These are phyloP conservation scores for Monosporozyma aerobia DNA, from an alignment of 805 yeast species.

Conservation along the genomic window DNA sequence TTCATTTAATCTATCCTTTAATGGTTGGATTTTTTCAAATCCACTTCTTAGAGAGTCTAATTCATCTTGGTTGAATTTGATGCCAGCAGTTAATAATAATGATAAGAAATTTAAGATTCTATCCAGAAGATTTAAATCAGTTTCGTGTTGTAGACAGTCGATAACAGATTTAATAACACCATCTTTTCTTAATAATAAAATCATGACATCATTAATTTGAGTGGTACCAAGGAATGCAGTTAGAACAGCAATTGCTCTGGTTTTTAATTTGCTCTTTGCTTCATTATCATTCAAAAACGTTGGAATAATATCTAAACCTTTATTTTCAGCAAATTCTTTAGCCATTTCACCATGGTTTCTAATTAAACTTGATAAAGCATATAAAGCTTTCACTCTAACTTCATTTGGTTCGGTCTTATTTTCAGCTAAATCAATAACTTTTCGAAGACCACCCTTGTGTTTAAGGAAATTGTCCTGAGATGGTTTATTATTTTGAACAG, in stretches of 20 bases:
- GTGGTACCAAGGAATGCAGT: slow-evolving; percentile 54
- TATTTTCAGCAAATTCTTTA: slow-evolving; percentile 40
- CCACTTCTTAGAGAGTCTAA: slow-evolving; percentile 29
- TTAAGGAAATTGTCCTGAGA: slow-evolving; percentile 60
- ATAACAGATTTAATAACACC: slow-evolving; percentile 23
- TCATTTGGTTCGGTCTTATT: slow-evolving; percentile 19
- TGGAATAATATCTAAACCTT: slow-evolving; percentile 56
- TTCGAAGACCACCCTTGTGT: slow-evolving; percentile 39
- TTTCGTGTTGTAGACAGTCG: slow-evolving; percentile 19
- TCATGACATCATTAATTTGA: slow-evolving; percentile 32
- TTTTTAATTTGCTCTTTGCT: slow-evolving; percentile 34
- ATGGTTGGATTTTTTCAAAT: slow-evolving; percentile 32
- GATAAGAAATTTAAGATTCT: slow-evolving; percentile 44
- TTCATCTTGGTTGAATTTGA: slow-evolving; percentile 40
- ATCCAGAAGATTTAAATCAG: slow-evolving; percentile 44
- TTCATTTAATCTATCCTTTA: slow-evolving; percentile 41
- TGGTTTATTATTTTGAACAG: slow-evolving; percentile 81
- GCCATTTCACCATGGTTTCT: slow-evolving; percentile 59
- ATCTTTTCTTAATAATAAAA: slow-evolving; percentile 31
- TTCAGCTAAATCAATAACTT: slow-evolving; percentile 36
- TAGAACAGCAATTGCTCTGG: slow-evolving; percentile 48
- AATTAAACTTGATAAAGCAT: slow-evolving; percentile 65
- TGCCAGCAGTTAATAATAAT: slow-evolving; percentile 37
- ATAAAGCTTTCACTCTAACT: slow-evolving; percentile 55
- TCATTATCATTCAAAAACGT: slow-evolving; percentile 18